Evolutionary conservation across 768 basidiomycete species (phyloP), one percentile per base, ranked within the genome.

Genomic region (Jaapia argillacea): DNA sequence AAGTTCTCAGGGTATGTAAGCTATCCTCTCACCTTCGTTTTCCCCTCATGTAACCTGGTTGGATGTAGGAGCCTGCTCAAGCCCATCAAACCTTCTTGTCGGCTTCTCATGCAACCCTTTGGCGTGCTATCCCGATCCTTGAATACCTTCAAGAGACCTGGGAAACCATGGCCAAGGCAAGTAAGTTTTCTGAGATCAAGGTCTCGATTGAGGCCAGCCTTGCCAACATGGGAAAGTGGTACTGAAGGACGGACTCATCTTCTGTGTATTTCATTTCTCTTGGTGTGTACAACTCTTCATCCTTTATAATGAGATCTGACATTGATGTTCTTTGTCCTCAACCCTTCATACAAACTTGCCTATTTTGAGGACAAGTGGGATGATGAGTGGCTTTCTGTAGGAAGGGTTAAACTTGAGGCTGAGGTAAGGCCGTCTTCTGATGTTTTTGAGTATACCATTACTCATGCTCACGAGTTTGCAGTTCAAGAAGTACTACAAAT

Each of bases 51-150:
- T 10, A 16, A 10, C 28, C 16, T 16, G 10, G 10, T 10, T n/a
- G 10, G 18, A n/a, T 22, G 10, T 39, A 39, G 37, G n/a, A 39
- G 12, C 37, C 37, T 12, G 37, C 37, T 10, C 10, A n/a, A n/a
- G 37, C 41, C 21, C 41, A 42, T 13, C 41, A 42, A 42, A 23
- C 24, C 21, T 42, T 42, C 41, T 42, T 20, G 14, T 42, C 23
- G 33, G 23, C 27, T 12, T 35, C 7, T 12, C 20, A 31, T 23
- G 24, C 41, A 13, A 38, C 41, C 12, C 16, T 42, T 25, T 38
- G 33, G 21, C 7, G 14, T 42, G 26, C 41, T n/a, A 42, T 42
- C 7, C 41, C 41, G 7, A 38, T 38, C n/a, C 41, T 42, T 31
- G 41, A 42, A 27, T 24, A 10, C 6, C 33, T 42, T 14, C 7